These are phyloP conservation scores for Penicillium simplicissimum DNA, from an alignment of 495 filamentous ascomycete genomes.

Conservation along the genomic window DNA sequence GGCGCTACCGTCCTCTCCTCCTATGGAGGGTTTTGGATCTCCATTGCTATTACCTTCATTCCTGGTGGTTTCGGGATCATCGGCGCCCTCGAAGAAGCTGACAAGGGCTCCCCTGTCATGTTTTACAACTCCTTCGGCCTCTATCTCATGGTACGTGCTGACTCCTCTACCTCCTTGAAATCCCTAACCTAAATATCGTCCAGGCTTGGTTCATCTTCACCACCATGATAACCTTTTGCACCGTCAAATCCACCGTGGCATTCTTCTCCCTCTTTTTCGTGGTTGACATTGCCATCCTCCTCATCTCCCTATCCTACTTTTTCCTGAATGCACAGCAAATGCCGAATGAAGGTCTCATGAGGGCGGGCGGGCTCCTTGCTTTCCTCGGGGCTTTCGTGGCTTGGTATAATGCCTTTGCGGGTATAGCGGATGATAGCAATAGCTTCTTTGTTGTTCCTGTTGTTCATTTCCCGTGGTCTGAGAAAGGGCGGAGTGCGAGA, in stretches of 20 bases:
- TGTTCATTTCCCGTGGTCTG: constrained; percentile 87
- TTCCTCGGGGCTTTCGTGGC: constrained; percentile 79
- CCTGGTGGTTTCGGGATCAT: constrained; percentile 66
- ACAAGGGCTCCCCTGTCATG: constrained; percentile 40
- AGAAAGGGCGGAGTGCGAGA: neutral
- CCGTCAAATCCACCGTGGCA: constrained; percentile 82
- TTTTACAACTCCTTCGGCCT: constrained; percentile 71
- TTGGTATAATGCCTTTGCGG: constrained; percentile 90
- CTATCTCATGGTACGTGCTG: constrained; percentile 64
- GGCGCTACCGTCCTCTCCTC: constrained; percentile 93
- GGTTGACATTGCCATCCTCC: constrained; percentile 80
- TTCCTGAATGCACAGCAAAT: constrained; percentile 36
- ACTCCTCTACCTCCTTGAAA: neutral
- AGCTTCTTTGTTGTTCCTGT: constrained; percentile 91
- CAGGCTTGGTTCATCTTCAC: constrained; percentile 93
- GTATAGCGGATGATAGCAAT: constrained; percentile 75
- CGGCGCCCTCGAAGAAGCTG: constrained; percentile 40
- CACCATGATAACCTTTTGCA: constrained; percentile 73
- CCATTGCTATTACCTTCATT: constrained; percentile 77
- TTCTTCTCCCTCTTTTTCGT: constrained; percentile 90
- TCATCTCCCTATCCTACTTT: constrained; percentile 70
- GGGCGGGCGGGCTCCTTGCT: constrained; percentile 79
- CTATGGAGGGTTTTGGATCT: constrained; percentile 94
- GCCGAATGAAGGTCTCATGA: constrained; percentile 52
- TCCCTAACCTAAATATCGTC: neutral